Evolutionary conservation across 257 asterid species (phyloP).

Genomic region (Jacaranda mimosifolia): DNA sequence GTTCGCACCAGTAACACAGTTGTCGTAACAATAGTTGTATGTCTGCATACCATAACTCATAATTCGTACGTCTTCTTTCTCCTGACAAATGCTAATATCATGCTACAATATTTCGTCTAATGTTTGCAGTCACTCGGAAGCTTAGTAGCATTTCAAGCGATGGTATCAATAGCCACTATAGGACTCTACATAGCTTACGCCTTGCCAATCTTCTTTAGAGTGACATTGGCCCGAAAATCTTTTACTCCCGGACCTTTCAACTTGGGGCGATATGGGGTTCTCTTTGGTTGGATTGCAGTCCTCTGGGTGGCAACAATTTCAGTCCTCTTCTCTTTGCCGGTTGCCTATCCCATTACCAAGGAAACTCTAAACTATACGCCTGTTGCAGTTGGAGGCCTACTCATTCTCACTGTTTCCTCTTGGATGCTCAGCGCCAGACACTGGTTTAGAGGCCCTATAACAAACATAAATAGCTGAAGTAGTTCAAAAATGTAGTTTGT

Average conservation of each 20-base stretch:
- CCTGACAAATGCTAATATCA: background rate
- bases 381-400: constrained; percentile 90
- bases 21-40: background rate
- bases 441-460: constrained; percentile 95
- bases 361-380: constrained; percentile 95
- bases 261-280: constrained; percentile 76
- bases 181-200: constrained; percentile 98
- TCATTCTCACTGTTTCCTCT: constrained; percentile 60
- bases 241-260: constrained; percentile 86
- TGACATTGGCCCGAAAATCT: constrained; percentile 82
- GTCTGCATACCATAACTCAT: too few relatives aligned
- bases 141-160: constrained; percentile 94
- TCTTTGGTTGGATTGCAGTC: constrained; percentile 84
- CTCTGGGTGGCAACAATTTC: constrained; percentile 87
- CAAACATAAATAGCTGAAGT: constrained; percentile 57
- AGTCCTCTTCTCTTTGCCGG: constrained; percentile 93
- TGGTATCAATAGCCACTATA: constrained; percentile 95
- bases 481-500: background rate
- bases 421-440: constrained; percentile 88
- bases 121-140: constrained; percentile 90
- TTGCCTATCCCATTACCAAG: constrained; percentile 76
- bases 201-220: constrained; percentile 85
- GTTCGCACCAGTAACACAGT: too few relatives aligned
- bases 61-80: background rate
- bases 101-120: background rate